Base-by-base conservation (phyloP, 805 yeast genomes). In the Teunomyces panamensis region DNA sequence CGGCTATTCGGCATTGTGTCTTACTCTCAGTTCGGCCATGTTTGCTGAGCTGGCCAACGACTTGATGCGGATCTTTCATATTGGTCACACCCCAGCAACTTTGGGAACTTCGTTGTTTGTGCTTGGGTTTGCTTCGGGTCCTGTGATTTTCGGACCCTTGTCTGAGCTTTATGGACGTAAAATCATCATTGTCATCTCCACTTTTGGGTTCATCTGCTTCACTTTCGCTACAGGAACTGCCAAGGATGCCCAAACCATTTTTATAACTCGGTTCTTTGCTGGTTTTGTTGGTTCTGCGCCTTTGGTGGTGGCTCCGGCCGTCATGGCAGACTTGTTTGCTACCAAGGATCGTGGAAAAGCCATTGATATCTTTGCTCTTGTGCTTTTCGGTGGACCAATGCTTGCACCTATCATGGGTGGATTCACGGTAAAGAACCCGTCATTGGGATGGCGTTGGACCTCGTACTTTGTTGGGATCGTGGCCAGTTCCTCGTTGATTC, bases 41-140 rank as follows among this genome's bases (percentile, higher is more conserved):
- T 88, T 84, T 59, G 80, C 96, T 1, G 74, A 85, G 27, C 86
- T 84, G 3, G 71, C 80, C 9, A 58, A 65, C 0, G 76, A 65
- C 16, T 58, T 89, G 29, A 64, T 77, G 53, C 68, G 54, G 43
- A 66, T 75, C 34, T 91, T 65, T 65, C 79, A 79, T 49, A 81
- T 91, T 42, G 84, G 87, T 36, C 52, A 59, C 5, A 86, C 82
- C 9, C 91, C 83, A n/a, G 85, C 86, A 10, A 78, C 87, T 17
- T 74, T 92, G 42, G 87, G 89, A 48, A 77, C 89, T 8, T 83
- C 97, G 0, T 73, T 90, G 24, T 91, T 81, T 58, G 97, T 91
- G n/a, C 65, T 89, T 36, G 98, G 97, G 9, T 92, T 90, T 67
- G 97, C 97, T 1, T 78, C 89, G 0, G 97, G 97, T 14, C 98